A percentile compares a stretch with the other conserved stretches of the same genome.
These are phyloP conservation scores for Yamadazyma conglobata DNA, from an alignment of 1,139 yeast genomes.

Conservation along the genomic window DNA sequence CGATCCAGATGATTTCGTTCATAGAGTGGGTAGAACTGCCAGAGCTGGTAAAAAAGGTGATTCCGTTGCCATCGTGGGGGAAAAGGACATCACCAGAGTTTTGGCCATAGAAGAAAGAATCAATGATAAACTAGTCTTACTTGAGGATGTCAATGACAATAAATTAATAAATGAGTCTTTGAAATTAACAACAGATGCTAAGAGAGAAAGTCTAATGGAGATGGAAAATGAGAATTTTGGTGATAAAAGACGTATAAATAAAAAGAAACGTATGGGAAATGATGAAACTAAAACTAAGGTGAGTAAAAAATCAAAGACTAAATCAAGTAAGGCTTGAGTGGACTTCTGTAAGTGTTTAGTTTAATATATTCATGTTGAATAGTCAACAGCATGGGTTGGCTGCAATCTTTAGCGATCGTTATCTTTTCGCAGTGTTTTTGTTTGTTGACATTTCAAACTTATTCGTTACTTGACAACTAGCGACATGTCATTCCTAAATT, in stretches of 20 bases:
- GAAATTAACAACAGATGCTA: slow-evolving; percentile 71
- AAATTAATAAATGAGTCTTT: slow-evolving; percentile 69
- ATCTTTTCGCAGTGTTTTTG: too few species aligned
- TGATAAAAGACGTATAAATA: slow-evolving; percentile 58
- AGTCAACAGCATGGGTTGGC: too few species aligned
- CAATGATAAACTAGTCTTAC: slow-evolving; percentile 69
- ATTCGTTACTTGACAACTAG: too few species aligned
- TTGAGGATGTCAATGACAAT: slow-evolving; percentile 69
- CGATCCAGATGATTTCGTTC: slow-evolving; percentile 95
- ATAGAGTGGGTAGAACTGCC: slow-evolving; percentile 99
- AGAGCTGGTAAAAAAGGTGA: slow-evolving; percentile 83
- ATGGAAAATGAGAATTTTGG: slow-evolving; percentile 93
- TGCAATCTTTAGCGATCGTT: background rate
- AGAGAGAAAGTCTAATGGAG: slow-evolving; percentile 85
- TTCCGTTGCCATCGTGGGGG: slow-evolving; percentile 68
- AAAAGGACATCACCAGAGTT: slow-evolving; percentile 77
- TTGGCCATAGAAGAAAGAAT: slow-evolving; percentile 85
- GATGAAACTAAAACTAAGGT: slow-evolving; percentile 1
- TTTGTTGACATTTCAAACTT: slow-evolving; percentile 3
- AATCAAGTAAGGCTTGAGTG: too few species aligned
- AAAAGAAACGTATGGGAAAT: slow-evolving; percentile 34
- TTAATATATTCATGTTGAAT: too few species aligned
- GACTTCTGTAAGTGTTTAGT: too few species aligned
- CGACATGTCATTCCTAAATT: too few species aligned
- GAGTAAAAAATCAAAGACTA: slow-evolving; percentile 6